Base-by-base conservation (phyloP, 1,139 yeast species). In the Debaryomyces coudertii region DNA sequence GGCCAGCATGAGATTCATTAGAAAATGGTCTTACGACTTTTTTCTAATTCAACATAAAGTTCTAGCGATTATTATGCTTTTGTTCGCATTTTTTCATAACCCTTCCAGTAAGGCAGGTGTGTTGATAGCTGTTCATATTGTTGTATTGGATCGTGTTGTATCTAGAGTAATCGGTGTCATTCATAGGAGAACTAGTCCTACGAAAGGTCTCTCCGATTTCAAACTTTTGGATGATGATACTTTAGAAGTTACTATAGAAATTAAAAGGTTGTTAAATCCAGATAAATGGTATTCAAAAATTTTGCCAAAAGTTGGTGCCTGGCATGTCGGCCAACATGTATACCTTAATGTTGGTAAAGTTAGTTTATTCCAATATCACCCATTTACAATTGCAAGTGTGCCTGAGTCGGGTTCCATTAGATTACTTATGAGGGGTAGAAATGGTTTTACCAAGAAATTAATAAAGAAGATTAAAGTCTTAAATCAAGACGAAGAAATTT, bases 321-420 rank as follows among this genome's bases (percentile, higher is more conserved):
- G 82, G 82, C 66, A 67, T 45, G 69, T 80, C 0, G 82, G 82
- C 1, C 80, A 73, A 53, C 79, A 77, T 54, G 64, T 75, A 4
- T 68, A 63, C 41, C 59, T 77, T 22, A 71, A 66, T 42, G 77
- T 77, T 3, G 58, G 67, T 1, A 68, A 66, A 48, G 68, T 76
- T 11, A 64, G 65, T 16, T 50, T 55, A 7, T 55, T 73, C 39
- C 80, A 76, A 50, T 66, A 65, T 49, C 82, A 77, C 51, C 82
- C 82, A 1, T 77, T 77, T 53, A 73, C 80, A 4, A 72, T 77
- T 41, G 60, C 74, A 2, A 71, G 74, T 42, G 53, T 73, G 23
- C 60, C 74, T 8, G 69, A 63, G 7, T 50, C 69, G 2, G 72
- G 73, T 1, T 68, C 72, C 30, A 66, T 77, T 53, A 66, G 65